phyloP scores from a whole-genome alignment of 192 early-diverging fungal species.

The Coemansia sp. region DNA sequence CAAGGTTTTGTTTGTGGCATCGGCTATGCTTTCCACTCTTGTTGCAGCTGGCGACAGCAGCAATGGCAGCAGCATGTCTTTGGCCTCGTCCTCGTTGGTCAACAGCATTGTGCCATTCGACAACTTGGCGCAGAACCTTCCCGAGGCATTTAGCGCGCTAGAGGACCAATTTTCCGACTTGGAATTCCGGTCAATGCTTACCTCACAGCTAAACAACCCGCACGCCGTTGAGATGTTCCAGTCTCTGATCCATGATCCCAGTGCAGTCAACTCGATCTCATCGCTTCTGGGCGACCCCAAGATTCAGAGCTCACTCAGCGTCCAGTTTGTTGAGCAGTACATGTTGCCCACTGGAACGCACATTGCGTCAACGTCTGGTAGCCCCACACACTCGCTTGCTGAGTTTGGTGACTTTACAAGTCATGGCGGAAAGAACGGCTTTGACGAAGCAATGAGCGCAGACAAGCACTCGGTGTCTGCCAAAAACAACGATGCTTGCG shows the following conservation, averaged over 20 bases:
- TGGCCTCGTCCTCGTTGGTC: neutral
- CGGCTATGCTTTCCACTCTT: neutral
- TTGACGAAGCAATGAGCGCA: constrained; percentile 15
- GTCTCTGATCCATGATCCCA: constrained; percentile 45
- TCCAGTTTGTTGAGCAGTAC: constrained; percentile 46
- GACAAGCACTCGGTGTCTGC: constrained; percentile 9
- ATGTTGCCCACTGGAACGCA: constrained; percentile 8
- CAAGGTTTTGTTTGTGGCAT: neutral
- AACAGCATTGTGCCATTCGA: constrained; percentile 38
- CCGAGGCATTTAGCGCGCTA: constrained; percentile 43
- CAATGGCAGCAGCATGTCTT: neutral
- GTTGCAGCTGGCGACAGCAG: constrained; percentile 4
- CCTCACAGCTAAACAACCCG: constrained; percentile 48
- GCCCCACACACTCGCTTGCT: constrained; percentile 3
- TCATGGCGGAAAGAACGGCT: constrained; percentile 8
- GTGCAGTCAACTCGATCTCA: constrained; percentile 42
- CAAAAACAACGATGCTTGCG: constrained; percentile 8
- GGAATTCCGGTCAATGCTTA: constrained; percentile 38
- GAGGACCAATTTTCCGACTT: constrained; percentile 40
- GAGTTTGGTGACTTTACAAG: constrained; percentile 22
- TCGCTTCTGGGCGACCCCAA: constrained; percentile 38
- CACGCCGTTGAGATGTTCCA: constrained; percentile 52
- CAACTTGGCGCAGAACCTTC: constrained; percentile 44
- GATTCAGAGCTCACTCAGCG: constrained; percentile 45
- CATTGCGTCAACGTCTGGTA: neutral